Conservation (phyloP, 2,329 filamentous ascomycete genomes). For the Xylaria polymorpha region DNA sequence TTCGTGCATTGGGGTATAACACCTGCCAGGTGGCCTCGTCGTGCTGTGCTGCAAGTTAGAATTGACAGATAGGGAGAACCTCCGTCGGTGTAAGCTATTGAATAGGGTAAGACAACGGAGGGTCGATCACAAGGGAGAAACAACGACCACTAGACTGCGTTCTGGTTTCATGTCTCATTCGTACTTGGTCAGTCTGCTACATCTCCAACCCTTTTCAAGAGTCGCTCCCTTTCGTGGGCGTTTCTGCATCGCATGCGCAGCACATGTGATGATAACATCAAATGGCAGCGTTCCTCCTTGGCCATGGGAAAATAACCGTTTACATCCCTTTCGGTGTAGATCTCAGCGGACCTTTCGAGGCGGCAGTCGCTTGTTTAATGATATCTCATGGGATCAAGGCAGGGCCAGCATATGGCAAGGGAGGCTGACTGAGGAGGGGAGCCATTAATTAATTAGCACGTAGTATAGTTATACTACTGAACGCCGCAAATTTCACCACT, state of each 20-base stretch:
- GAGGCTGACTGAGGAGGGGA: background rate
- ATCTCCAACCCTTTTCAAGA: background rate
- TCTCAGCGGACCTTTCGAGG: background rate
- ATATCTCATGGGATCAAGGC: background rate
- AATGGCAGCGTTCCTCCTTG: no score
- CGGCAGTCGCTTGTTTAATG: background rate
- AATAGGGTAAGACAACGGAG: no score
- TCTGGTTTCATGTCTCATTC: conserved; percentile 5
- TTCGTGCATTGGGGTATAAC: background rate
- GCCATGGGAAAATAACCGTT: background rate
- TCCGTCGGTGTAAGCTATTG: background rate
- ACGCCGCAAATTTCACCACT: conserved; percentile 25
- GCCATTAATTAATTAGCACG: background rate
- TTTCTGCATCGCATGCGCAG: background rate
- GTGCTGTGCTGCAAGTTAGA: background rate
- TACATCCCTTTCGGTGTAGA: background rate
- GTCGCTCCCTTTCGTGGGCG: conserved; percentile 4
- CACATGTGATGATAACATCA: conserved; percentile 2
- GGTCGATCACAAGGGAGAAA: background rate
- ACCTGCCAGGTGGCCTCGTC: background rate
- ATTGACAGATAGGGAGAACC: background rate
- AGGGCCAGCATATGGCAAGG: background rate
- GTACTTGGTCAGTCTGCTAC: background rate
- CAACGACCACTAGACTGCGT: background rate
- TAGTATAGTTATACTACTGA: background rate